Evolutionary conservation across 2,329 filamentous ascomycete genomes (phyloP).

Genomic region (Daldinia eschscholtzii): DNA sequence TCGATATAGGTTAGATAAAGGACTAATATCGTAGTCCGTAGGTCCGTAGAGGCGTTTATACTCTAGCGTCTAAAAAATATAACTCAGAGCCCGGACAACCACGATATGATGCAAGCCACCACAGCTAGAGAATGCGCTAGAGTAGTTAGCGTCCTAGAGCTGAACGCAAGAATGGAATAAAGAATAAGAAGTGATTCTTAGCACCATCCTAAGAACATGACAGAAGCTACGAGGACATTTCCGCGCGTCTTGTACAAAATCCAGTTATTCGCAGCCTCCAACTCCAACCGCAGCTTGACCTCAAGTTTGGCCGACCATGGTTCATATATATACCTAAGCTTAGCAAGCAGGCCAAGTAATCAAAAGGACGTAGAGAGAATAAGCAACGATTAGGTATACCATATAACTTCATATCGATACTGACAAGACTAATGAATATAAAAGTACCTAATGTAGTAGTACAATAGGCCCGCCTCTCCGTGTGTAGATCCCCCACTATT

Average conservation of each 20-base stretch:
- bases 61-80: too few relatives aligned
- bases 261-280: neutral
- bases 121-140: neutral
- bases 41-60: neutral
- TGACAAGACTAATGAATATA: neutral
- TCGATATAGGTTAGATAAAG: neutral
- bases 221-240: neutral
- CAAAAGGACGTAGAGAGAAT: neutral
- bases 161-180: neutral
- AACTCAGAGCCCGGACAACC: too few relatives aligned
- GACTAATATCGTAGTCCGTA: neutral
- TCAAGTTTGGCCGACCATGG: neutral
- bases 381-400: neutral
- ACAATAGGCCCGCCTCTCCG: neutral
- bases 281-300: neutral
- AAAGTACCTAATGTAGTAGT: constrained; percentile 2
- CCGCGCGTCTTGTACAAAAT: neutral
- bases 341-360: too few relatives aligned
- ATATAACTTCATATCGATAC: neutral
- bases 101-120: neutral
- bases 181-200: neutral
- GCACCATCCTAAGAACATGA: neutral
- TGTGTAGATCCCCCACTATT: constrained; percentile 38
- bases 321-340: too few relatives aligned
- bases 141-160: neutral